Conservation (phyloP, 345 rosid genomes). For the Rhodamnia argentea region DNA sequence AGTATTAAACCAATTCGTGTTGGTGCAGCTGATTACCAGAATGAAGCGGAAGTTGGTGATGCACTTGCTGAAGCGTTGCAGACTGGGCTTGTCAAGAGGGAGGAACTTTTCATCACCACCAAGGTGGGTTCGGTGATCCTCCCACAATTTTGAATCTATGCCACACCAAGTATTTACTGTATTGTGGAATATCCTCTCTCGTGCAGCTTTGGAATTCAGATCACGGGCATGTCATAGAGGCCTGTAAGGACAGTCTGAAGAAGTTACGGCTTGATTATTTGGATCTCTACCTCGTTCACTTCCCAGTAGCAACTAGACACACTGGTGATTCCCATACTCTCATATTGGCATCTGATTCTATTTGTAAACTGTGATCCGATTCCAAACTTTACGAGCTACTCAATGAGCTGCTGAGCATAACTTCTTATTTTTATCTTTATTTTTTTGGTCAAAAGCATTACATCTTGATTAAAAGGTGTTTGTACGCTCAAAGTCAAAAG, state of each 20-base stretch:
- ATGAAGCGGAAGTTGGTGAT: slow-evolving; percentile 71
- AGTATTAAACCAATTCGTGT: not conserved
- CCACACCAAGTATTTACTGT: not conserved
- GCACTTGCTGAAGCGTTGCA: slow-evolving; percentile 57
- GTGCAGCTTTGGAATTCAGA: slow-evolving; percentile 94
- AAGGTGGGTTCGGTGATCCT: slow-evolving; percentile 28
- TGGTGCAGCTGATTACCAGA: slow-evolving; percentile 60
- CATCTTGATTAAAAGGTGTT: not conserved
- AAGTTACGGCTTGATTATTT: slow-evolving; percentile 84
- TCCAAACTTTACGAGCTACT: not conserved
- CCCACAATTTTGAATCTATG: not conserved
- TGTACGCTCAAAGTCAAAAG: not conserved
- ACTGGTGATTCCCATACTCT: slow-evolving; percentile 32
- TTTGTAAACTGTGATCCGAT: not conserved
- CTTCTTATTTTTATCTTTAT: too few species aligned
- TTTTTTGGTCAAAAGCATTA: not conserved
- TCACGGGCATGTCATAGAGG: slow-evolving; percentile 81
- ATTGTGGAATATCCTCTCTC: too few species aligned
- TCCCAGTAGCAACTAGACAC: slow-evolving; percentile 74
- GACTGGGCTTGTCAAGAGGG: slow-evolving; percentile 60
- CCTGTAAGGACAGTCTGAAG: slow-evolving; percentile 79
- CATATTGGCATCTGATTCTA: not conserved
- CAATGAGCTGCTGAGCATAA: not conserved
- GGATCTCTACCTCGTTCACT: slow-evolving; percentile 83
- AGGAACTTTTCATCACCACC: slow-evolving; percentile 79